Evolutionary conservation across 768 basidiomycete genomes (phyloP), one percentile per base, ranked within the genome.

Genomic region (Neoboletus magnificus): DNA sequence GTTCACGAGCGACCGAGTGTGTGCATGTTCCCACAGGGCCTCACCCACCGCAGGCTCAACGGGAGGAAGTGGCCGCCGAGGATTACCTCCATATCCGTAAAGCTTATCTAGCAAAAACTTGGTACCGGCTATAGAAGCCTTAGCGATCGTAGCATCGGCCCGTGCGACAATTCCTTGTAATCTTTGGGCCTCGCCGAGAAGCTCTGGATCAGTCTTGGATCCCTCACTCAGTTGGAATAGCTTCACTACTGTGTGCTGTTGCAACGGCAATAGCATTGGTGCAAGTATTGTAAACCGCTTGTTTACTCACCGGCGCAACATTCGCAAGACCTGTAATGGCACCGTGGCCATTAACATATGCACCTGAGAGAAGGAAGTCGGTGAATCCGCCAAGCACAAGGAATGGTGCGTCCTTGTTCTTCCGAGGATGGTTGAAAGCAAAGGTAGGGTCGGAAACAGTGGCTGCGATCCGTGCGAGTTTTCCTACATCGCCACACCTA

Each of bases 281-380:
- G 23, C 32, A 18, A 20, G 43, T 5, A 33, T 36, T 41, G 40
- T 35, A 4, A 39, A 39, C n/a, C 30, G 13, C 56, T 55, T 48
- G 30, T 33, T 48, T 39, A 61, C 81, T 56, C 62, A 87, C 90
- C 11, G 91, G 91, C 43, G 88, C 85, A 53, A 94, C 67, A 67
- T 95, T 95, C 9, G 82, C 92, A 20, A 95, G 83, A 44, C 93
- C 93, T 33, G 89, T 93, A 67, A 96, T 96, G 46, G 91, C 92
- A 45, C 94, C 94, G 62, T 94, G 87, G 3, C 80, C 92, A 58
- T 85, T 84, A 30, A 81, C 86, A 65, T 83, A 85, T 2, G 81
- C 69, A 7, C 91, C 82, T 4, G 93, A 84, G 33, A 87, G 75
- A 55, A 96, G 68, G 71, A 93, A 92, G 74, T 97, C 94, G 57